Percentiles rank a stretch among this genome's conserved stretches.
Evolutionary conservation across 2,329 filamentous ascomycete species (phyloP).

Genomic region (Fusarium citri): DNA sequence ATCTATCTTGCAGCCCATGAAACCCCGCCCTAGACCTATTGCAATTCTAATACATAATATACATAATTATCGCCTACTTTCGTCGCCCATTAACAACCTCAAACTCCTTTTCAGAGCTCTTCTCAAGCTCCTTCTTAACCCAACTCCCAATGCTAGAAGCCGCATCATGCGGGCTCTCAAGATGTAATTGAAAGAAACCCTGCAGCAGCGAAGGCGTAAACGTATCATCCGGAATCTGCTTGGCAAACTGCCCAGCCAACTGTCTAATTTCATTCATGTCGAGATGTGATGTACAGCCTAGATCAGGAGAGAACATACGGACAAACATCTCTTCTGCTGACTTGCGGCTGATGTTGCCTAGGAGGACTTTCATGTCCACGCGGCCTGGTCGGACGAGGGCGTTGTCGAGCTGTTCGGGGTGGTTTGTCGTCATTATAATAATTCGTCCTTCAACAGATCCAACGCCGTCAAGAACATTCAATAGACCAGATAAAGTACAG

Average conservation of each 20-base stretch:
- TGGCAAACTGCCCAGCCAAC: slow-evolving; percentile 66
- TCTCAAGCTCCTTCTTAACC: slow-evolving; percentile 52
- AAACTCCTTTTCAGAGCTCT: slow-evolving; percentile 47
- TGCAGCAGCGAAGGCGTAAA: slow-evolving; percentile 64
- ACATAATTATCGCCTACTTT: slow-evolving; percentile 16
- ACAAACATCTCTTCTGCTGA: slow-evolving; percentile 61
- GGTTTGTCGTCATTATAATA: slow-evolving; percentile 80
- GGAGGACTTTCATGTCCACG: slow-evolving; percentile 72
- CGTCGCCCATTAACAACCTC: slow-evolving; percentile 41
- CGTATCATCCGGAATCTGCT: slow-evolving; percentile 59
- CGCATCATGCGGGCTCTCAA: slow-evolving; percentile 55
- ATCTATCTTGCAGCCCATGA: not conserved
- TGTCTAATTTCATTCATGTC: slow-evolving; percentile 50
- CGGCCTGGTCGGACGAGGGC: slow-evolving; percentile 74
- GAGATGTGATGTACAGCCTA: slow-evolving; percentile 42
- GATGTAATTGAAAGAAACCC: slow-evolving; percentile 59
- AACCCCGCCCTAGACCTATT: not conserved
- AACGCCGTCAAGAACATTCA: slow-evolving; percentile 78
- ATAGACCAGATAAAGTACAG: slow-evolving; percentile 70
- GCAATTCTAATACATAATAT: not conserved
- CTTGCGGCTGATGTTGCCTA: slow-evolving; percentile 61
- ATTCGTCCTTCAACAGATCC: slow-evolving; percentile 76
- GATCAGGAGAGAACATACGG: slow-evolving; percentile 57
- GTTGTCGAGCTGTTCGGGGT: slow-evolving; percentile 71
- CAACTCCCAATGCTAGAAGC: slow-evolving; percentile 51